Base-by-base conservation (phyloP, 306 rosid genomes). In the Macrotyloma uniflorum region DNA sequence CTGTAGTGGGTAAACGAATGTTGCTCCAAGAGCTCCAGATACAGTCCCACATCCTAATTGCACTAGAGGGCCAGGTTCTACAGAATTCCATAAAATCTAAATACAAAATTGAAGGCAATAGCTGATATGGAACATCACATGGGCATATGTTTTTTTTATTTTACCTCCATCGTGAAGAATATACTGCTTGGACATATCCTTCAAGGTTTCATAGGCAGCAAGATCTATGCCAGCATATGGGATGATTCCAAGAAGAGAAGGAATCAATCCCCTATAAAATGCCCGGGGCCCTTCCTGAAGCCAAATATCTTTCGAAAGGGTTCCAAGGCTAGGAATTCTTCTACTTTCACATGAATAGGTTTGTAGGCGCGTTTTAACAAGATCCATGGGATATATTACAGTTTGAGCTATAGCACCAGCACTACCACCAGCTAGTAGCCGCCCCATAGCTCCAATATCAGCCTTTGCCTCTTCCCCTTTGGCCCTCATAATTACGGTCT, bases 151-250 rank as follows among this genome's bases (percentile, higher is more conserved):
- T 33, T 33, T 33, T 33, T 69, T 70, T 90, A 89, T 68, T 55
- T 76, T 91, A 94, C 98, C 97, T 57, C 87, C 84, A 16, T 89
- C 97, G 0, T 84, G 87, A 80, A 90, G 86, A 85, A 94, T 88
- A 80, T 92, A 87, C 68, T 86, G 88, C 88, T 75, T 94, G 23
- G 98, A 94, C 91, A 92, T 81, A 61, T 94, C 97, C 89, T 92
- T 94, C 74, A 94, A 87, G 69, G 96, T 82, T 80, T 94, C 98
- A 75, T 94, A 94, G 10, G 95, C 97, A 43, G 98, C 87, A 26
- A 94, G 95, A 86, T 94, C 98, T 33, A 94, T 94, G 50, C 98
- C 98, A 69, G 98, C 97, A 85, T 94, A 94, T 16, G 97, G 98
- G 78, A 94, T 82, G 74, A 94, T 94, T 74, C 98, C 98, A 67